Percentiles rank a stretch among this genome's conserved stretches.
Conservation (phyloP, 176 grass and related monocot species). For the Puccinellia tenuiflora region DNA sequence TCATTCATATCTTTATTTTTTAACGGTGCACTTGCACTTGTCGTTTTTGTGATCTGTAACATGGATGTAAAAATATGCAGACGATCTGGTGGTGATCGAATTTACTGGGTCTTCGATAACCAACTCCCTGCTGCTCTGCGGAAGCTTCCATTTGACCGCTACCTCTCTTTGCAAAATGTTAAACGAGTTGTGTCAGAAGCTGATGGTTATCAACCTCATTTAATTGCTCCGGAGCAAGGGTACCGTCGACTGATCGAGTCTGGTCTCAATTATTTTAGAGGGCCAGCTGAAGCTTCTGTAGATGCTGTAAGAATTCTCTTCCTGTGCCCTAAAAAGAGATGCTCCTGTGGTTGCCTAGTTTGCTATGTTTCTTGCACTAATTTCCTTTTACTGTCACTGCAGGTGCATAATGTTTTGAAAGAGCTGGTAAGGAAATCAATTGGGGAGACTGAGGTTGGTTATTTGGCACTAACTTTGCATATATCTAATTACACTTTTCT, state of each 20-base stretch:
- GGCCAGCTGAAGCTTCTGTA: conserved; percentile 96
- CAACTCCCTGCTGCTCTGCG: conserved; percentile 78
- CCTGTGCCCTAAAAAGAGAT: background rate
- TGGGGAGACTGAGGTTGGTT: conserved; percentile 76
- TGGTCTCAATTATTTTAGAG: conserved; percentile 89
- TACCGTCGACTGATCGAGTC: conserved; percentile 90
- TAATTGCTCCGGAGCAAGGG: conserved; percentile 98
- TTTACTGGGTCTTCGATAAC: conserved; percentile 94
- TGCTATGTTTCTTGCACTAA: conserved; percentile 1
- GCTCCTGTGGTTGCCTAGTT: background rate
- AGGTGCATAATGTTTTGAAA: conserved; percentile 94
- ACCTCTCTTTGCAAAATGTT: conserved; percentile 81
- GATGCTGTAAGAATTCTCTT: conserved; percentile 69
- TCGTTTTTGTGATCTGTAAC: conserved; percentile 19
- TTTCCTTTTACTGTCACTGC: conserved; percentile 4
- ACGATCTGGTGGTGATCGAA: conserved; percentile 81
- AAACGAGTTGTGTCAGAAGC: conserved; percentile 86
- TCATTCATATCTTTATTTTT: conserved; percentile 9
- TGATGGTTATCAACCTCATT: conserved; percentile 93
- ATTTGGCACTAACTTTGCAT: background rate
- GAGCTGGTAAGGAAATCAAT: conserved; percentile 95
- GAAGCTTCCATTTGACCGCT: conserved; percentile 91
- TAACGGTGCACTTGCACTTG: background rate
- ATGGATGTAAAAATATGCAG: conserved; percentile 37
- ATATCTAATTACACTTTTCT: background rate